phyloP scores from a whole-genome alignment of 495 filamentous ascomycete genomes.

The Pyrenopolyporus hunteri region DNA sequence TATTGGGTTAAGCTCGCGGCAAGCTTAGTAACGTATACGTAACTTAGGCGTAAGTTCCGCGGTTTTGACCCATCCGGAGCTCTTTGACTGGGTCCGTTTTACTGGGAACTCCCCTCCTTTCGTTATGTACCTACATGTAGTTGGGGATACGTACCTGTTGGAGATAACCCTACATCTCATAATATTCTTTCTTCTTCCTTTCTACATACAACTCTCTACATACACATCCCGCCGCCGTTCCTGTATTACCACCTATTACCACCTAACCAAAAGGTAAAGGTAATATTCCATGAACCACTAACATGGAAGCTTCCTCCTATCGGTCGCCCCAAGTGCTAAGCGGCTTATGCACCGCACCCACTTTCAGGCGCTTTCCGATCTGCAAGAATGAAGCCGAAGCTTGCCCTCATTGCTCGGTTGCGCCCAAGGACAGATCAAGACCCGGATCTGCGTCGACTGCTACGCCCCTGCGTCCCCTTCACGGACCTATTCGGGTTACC shows the following conservation, averaged over 20 bases:
- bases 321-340: too few relatives aligned
- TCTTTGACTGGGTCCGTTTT: constrained; percentile 28
- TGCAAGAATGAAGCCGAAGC: constrained; percentile 28
- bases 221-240: constrained; percentile 1
- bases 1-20: constrained; percentile 20
- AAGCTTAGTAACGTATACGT: background rate
- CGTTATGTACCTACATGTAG: background rate
- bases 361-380: constrained; percentile 38
- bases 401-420: background rate
- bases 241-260: background rate
- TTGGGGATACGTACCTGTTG: too few relatives aligned
- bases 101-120: constrained; percentile 32
- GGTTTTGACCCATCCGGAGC: constrained; percentile 21
- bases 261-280: too few relatives aligned
- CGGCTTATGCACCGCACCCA: too few relatives aligned
- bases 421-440: background rate
- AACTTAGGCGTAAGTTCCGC: background rate
- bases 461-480: constrained; percentile 28
- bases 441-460: constrained; percentile 26
- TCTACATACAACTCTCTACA: too few relatives aligned
- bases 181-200: background rate
- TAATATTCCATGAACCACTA: background rate
- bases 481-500: constrained; percentile 3
- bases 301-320: constrained; percentile 2
- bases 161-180: too few relatives aligned